A percentile compares a stretch with the other conserved stretches of the same genome.
These are phyloP conservation scores for Fraxinus baroniana DNA, from an alignment of 305 asterid genomes.

Conservation along the genomic window DNA sequence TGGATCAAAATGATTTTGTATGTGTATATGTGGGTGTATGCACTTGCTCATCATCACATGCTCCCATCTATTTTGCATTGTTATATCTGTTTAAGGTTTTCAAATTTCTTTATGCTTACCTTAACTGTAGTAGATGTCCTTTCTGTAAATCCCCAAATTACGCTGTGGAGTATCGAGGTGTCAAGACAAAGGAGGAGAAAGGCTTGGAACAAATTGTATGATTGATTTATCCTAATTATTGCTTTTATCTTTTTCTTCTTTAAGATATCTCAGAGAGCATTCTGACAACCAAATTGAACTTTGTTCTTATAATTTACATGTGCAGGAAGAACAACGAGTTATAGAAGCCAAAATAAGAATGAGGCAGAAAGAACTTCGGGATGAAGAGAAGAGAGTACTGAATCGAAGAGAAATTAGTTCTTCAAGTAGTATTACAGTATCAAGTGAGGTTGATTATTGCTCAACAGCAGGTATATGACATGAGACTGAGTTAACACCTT, in stretches of 20 bases:
- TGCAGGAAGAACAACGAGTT: conserved; percentile 91
- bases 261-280: conserved; percentile 7
- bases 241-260: conserved; percentile 3
- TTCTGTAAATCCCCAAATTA: conserved; percentile 71
- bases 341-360: conserved; percentile 98
- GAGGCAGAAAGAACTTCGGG: conserved; percentile 89
- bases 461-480: conserved; percentile 61
- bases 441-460: conserved; percentile 55
- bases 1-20: not conserved
- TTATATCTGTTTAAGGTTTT: conserved; percentile 7
- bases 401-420: conserved; percentile 61
- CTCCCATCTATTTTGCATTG: not conserved
- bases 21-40: not conserved
- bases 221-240: not conserved
- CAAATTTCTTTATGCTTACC: conserved; percentile 27
- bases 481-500: conserved; percentile 8
- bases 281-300: conserved; percentile 17
- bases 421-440: conserved; percentile 52
- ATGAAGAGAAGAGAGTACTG: conserved; percentile 70
- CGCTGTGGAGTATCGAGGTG: not conserved
- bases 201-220: not conserved
- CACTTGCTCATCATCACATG: not conserved
- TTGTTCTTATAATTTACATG: not conserved
- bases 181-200: not conserved
- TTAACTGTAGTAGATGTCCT: conserved; percentile 75